Evolutionary conservation across 1,284 basidiomycete genomes (phyloP).

Genomic region (Cryptococcus sp.): DNA sequence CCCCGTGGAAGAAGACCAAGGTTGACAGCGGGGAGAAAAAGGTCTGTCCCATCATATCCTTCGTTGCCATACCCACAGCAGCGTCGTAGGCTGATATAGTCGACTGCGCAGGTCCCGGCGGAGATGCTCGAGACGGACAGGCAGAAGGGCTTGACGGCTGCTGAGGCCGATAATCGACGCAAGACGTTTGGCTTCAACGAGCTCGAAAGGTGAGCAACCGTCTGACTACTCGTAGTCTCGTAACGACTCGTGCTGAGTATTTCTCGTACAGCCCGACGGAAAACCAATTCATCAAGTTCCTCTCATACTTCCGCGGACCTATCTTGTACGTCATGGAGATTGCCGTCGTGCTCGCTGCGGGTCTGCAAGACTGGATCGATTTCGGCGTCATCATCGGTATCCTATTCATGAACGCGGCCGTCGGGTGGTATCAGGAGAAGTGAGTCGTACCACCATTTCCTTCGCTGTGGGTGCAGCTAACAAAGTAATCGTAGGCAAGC

Average conservation of each 20-base stretch:
- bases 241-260: not conserved
- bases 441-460: constrained; percentile 13
- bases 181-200: constrained; percentile 57
- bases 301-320: constrained; percentile 58
- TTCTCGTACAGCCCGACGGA: constrained; percentile 46
- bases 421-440: constrained; percentile 65
- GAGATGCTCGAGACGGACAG: constrained; percentile 59
- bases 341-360: constrained; percentile 60
- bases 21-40: constrained; percentile 41
- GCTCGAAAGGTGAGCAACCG: constrained; percentile 53
- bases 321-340: constrained; percentile 63
- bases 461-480: constrained; percentile 1
- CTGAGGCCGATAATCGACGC: constrained; percentile 52
- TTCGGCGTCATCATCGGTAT: constrained; percentile 61
- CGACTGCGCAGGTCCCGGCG: constrained; percentile 42
- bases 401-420: constrained; percentile 57
- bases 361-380: constrained; percentile 61
- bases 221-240: constrained; percentile 23
- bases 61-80: not conserved
- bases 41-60: constrained; percentile 30
- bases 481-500: constrained; percentile 31
- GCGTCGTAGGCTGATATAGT: constrained; percentile 6
- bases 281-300: constrained; percentile 60
- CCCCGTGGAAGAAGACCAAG: constrained; percentile 55
- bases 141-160: constrained; percentile 54